A percentile compares a stretch with the other conserved stretches of the same genome.
phyloP scores from a whole-genome alignment of 2,329 filamentous ascomycete species.

The Paecilomyces niveus region DNA sequence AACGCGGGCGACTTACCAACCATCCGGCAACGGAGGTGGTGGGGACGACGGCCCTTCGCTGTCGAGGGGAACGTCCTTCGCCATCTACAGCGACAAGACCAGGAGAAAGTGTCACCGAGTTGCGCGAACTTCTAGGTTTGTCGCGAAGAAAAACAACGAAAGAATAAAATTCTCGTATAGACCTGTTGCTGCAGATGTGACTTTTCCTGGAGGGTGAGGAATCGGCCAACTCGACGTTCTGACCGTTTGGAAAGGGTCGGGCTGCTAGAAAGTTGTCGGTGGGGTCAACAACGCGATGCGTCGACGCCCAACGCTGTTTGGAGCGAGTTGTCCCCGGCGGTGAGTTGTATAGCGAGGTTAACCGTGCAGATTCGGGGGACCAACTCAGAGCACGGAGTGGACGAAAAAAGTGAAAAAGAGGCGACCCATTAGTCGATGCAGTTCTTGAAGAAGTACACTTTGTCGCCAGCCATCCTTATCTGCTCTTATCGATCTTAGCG shows the following conservation, averaged over 20 bases:
- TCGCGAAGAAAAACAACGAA: not conserved
- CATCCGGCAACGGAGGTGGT: constrained; percentile 30
- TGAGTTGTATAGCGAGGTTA: not conserved
- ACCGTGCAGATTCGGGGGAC: not conserved
- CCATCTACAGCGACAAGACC: constrained; percentile 11
- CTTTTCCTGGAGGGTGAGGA: not conserved
- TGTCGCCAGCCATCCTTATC: not conserved
- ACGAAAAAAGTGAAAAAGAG: not conserved
- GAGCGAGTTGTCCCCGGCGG: not conserved
- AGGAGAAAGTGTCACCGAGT: not conserved
- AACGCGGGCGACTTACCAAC: constrained; percentile 23
- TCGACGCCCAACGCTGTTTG: not conserved
- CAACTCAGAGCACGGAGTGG: not conserved
- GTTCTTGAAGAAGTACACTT: not conserved
- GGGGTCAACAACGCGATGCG: not conserved
- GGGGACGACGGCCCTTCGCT: constrained; percentile 32
- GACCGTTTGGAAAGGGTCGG: not conserved
- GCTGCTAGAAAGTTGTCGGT: not conserved
- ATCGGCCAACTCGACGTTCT: not conserved
- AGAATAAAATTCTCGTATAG: not conserved
- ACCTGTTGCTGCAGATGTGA: not conserved
- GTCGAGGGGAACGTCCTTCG: constrained; percentile 24
- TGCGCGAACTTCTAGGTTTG: not conserved
- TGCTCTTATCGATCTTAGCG: not conserved
- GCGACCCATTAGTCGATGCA: not conserved